phyloP scores from a whole-genome alignment of 495 filamentous ascomycete species.

The Talaromyces ruber region DNA sequence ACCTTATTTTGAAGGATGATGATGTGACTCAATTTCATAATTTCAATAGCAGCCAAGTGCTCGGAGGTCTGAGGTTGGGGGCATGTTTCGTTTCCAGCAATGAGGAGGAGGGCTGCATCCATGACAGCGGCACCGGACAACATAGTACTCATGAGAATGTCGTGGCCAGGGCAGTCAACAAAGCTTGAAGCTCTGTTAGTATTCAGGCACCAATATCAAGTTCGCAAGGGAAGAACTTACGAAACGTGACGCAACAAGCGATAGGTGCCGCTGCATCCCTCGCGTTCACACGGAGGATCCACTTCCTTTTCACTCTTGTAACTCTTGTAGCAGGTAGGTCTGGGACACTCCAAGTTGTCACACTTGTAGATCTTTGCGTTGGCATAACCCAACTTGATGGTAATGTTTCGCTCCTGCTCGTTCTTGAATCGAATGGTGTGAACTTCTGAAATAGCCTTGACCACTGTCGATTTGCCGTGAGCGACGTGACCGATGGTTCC shows the following conservation, averaged over 20 bases:
- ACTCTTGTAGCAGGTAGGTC: conserved; percentile 92
- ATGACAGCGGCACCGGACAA: conserved; percentile 98
- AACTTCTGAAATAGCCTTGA: conserved; percentile 97
- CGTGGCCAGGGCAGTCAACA: conserved; percentile 98
- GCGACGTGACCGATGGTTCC: conserved; percentile 98
- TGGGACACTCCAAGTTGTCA: conserved; percentile 79
- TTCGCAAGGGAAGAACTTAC: conserved; percentile 40
- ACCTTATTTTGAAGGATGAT: conserved; percentile 99
- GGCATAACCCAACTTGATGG: conserved; percentile 98
- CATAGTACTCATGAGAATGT: conserved; percentile 99
- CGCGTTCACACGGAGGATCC: conserved; percentile 87
- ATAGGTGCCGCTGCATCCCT: conserved; percentile 81
- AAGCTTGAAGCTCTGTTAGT: conserved; percentile 46
- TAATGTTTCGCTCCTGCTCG: conserved; percentile 96
- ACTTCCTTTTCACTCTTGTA: conserved; percentile 98
- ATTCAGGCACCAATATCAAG: background rate
- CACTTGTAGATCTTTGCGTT: conserved; percentile 99
- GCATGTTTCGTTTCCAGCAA: conserved; percentile 97
- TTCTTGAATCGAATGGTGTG: conserved; percentile 99
- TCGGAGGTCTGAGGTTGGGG: conserved; percentile 99
- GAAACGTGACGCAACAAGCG: conserved; percentile 79
- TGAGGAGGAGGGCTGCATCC: conserved; percentile 93
- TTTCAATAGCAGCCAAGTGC: conserved; percentile 96
- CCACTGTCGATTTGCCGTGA: conserved; percentile 96
- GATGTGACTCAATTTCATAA: conserved; percentile 97